These are phyloP conservation scores for Xylariaceae sp. DNA, from an alignment of 2,329 filamentous ascomycete genomes.

Conservation along the genomic window DNA sequence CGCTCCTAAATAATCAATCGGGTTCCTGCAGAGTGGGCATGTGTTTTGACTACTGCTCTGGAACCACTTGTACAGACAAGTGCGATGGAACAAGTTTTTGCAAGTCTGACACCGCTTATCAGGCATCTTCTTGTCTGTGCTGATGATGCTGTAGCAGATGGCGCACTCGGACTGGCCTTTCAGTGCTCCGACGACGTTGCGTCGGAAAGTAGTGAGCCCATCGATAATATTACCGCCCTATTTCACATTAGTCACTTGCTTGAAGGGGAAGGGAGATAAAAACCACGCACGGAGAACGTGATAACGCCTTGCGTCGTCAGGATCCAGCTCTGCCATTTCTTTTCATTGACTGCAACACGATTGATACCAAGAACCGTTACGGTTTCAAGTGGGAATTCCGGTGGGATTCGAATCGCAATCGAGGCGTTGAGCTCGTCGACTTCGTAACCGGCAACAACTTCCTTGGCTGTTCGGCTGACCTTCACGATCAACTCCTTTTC, in stretches of 20 bases:
- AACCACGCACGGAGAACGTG: slow-evolving; percentile 65
- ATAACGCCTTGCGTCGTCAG: slow-evolving; percentile 87
- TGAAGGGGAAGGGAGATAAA: background rate
- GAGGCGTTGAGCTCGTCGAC: slow-evolving; percentile 83
- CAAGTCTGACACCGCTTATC: slow-evolving; percentile 90
- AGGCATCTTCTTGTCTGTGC: slow-evolving; percentile 80
- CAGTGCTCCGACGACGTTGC: slow-evolving; percentile 81
- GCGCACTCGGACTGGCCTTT: slow-evolving; percentile 94
- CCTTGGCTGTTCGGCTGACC: slow-evolving; percentile 65
- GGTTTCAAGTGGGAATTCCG: slow-evolving; percentile 75
- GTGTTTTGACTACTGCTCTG: slow-evolving; percentile 86
- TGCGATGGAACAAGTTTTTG: slow-evolving; percentile 87
- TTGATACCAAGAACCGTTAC: slow-evolving; percentile 74
- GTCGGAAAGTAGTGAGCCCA: slow-evolving; percentile 77
- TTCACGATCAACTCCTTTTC: slow-evolving; percentile 62
- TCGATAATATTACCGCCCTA: slow-evolving; percentile 82
- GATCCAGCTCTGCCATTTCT: slow-evolving; percentile 91
- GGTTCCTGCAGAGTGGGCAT: slow-evolving; percentile 88
- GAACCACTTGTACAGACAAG: slow-evolving; percentile 96
- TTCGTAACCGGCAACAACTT: slow-evolving; percentile 79
- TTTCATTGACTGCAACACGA: slow-evolving; percentile 82
- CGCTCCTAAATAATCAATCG: slow-evolving; percentile 60
- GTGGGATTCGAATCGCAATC: slow-evolving; percentile 77
- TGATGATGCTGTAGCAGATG: slow-evolving; percentile 95
- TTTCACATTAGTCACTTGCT: slow-evolving; percentile 3